Base-by-base conservation (phyloP, 805 yeast genomes). In the Saturnispora serradocipensis region DNA sequence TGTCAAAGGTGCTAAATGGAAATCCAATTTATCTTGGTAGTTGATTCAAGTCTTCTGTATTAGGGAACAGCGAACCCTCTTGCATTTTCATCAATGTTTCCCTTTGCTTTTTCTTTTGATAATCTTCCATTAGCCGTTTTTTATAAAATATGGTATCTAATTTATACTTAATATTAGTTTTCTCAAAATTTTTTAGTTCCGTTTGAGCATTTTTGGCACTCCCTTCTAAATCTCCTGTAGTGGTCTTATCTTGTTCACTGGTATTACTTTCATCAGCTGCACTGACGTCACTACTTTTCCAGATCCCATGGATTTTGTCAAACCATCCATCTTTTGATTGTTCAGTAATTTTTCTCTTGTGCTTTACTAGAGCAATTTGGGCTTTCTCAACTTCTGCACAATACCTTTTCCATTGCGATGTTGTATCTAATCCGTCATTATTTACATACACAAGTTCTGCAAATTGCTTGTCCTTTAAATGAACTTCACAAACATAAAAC, bases 401-500 rank as follows among this genome's bases (percentile, higher is more conserved):
- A 11, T 70, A 55, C 11, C 56, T 61, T 0, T 57, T 59, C 6
- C 54, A 49, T 54, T 48, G 59, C 45, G 44, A 59, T 56, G 48
- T 54, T 4, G 48, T 54, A 2, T 54, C 53, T 4, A 48, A 20
- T 4, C 51, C 53, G n/a, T 24, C 50, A 56, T 59, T 51, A n/a
- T 69, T 72, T 1, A 69, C 64, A 44, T 70, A 69, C 2, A 66
- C 49, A 0, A 71, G 65, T 2, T 54, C 58, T 45, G 77, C 74
- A 58, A 76, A 78, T 36, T 69, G 65, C 11, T 59, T 64, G 59
- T 80, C 84, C 25, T 59, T 59, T 45, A 79, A 61, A 61, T 80
- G 84, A 4, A 65, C 49, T 6, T 65, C 64, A 60, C 84, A 80
- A 3, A 74, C 65, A 58, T 77, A 78, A 59, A 80, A 76, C 67